Evolutionary conservation across 352 stramenopile species (phyloP).

Genomic region (Phytophthora capsici): DNA sequence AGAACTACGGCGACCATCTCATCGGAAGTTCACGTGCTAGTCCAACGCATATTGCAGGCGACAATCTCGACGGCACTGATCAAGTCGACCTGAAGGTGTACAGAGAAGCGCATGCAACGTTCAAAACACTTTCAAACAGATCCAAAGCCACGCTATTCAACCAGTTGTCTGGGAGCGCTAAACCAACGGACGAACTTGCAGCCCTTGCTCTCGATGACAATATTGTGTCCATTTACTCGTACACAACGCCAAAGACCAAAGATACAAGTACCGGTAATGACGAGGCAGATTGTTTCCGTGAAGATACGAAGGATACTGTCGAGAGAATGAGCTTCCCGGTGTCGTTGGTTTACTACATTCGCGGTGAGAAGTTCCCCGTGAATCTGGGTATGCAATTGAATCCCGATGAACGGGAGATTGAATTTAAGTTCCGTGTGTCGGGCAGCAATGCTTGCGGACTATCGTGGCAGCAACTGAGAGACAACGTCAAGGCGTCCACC

Average conservation of each 20-base stretch:
- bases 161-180: slow-evolving; percentile 43
- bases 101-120: slow-evolving; percentile 46
- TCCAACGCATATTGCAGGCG: slow-evolving; percentile 45
- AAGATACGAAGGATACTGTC: slow-evolving; percentile 34
- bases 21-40: slow-evolving; percentile 50
- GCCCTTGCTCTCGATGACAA: slow-evolving; percentile 61
- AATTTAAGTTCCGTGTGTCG: slow-evolving; percentile 57
- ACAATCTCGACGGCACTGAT: slow-evolving; percentile 55
- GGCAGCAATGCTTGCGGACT: slow-evolving; percentile 53
- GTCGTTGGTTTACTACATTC: slow-evolving; percentile 81
- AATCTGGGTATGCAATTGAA: slow-evolving; percentile 54
- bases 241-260: slow-evolving; percentile 27
- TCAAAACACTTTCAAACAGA: slow-evolving; percentile 50
- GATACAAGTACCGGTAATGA: slow-evolving; percentile 3
- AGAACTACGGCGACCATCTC: slow-evolving; percentile 80
- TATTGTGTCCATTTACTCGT: slow-evolving; percentile 68
- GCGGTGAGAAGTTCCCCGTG: slow-evolving; percentile 75
- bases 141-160: slow-evolving; percentile 60
- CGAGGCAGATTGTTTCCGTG: slow-evolving; percentile 21
- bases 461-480: slow-evolving; percentile 61
- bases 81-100: slow-evolving; percentile 64
- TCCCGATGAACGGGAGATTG: slow-evolving; percentile 37
- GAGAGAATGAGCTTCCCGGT: slow-evolving; percentile 71
- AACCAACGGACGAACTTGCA: slow-evolving; percentile 56
- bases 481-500: slow-evolving; percentile 69